Conservation (phyloP, 2,329 filamentous ascomycete species). For the Cordyceps cicadae region DNA sequence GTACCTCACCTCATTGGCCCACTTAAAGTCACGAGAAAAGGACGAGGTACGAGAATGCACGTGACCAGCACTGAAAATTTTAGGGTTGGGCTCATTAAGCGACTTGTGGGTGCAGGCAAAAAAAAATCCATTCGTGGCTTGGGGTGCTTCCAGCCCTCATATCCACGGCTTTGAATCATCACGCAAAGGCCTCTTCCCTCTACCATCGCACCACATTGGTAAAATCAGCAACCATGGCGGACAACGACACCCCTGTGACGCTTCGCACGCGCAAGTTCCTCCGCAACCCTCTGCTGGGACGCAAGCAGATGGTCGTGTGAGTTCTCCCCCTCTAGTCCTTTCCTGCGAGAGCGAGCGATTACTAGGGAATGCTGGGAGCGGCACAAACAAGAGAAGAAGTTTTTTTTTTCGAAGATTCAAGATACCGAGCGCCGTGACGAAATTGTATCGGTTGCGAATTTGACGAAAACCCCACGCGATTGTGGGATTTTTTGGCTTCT, state of each 20-base stretch:
- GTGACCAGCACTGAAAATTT: constrained; percentile 17
- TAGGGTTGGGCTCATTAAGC: constrained; percentile 42
- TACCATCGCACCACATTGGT: constrained; percentile 21
- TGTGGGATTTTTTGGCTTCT: no score
- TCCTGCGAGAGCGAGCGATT: constrained; percentile 6
- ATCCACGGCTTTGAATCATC: constrained; percentile 10
- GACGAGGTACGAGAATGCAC: neutral
- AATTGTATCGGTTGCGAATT: neutral
- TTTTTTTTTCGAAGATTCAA: neutral
- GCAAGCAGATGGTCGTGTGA: constrained; percentile 99
- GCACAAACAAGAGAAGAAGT: constrained; percentile 2
- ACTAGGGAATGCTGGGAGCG: neutral
- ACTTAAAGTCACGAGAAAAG: neutral
- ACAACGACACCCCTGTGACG: constrained; percentile 68
- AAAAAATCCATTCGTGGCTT: constrained; percentile 7
- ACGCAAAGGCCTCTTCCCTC: constrained; percentile 5
- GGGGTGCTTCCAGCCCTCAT: constrained; percentile 10
- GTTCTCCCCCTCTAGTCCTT: constrained; percentile 31
- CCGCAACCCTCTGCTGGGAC: constrained; percentile 96
- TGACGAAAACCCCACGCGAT: neutral
- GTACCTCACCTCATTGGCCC: neutral
- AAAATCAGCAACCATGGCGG: constrained; percentile 71
- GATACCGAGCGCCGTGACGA: neutral
- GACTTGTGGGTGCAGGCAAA: constrained; percentile 23
- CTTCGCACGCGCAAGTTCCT: constrained; percentile 99